Evolutionary conservation across 805 yeast species (phyloP).

Genomic region (Lipomyces oligophaga): DNA sequence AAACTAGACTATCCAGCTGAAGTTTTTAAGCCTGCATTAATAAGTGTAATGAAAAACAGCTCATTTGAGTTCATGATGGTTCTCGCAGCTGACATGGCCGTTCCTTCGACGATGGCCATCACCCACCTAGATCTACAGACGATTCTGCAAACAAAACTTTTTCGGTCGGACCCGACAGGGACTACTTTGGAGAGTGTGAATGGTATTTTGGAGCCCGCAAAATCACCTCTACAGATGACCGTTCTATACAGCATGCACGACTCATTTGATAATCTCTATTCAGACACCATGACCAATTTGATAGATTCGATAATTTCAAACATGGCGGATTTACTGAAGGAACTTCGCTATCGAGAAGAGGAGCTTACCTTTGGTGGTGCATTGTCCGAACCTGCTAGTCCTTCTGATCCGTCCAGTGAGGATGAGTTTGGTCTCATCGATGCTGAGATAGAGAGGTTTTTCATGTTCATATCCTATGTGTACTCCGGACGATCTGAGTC

Average conservation of each 20-base stretch:
- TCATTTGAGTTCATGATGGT: conserved; percentile 41
- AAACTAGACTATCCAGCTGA: conserved; percentile 29
- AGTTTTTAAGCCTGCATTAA: conserved; percentile 30
- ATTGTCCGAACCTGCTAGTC: conserved; percentile 37
- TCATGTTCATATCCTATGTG: conserved; percentile 65
- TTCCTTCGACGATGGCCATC: conserved; percentile 10
- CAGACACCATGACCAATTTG: conserved; percentile 30
- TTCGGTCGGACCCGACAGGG: too few relatives aligned
- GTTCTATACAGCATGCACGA: conserved; percentile 1
- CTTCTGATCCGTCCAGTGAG: conserved; percentile 44
- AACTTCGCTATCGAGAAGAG: conserved; percentile 41
- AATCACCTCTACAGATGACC: conserved; percentile 5
- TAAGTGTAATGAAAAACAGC: conserved; percentile 37
- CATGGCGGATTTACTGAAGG: conserved; percentile 41
- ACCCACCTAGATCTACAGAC: conserved; percentile 31
- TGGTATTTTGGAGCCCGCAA: not conserved
- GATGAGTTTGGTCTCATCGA: conserved; percentile 20
- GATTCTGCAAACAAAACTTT: conserved; percentile 15
- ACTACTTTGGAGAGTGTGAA: conserved; percentile 1
- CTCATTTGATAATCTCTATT: conserved; percentile 14
- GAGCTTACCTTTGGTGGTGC: conserved; percentile 33
- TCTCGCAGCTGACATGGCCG: conserved; percentile 36
- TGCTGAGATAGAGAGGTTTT: conserved; percentile 85
- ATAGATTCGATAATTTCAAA: conserved; percentile 36
- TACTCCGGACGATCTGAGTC: conserved; percentile 60